phyloP scores from a whole-genome alignment of 1,284 basidiomycete species.

The Microbotryum saponariae region DNA sequence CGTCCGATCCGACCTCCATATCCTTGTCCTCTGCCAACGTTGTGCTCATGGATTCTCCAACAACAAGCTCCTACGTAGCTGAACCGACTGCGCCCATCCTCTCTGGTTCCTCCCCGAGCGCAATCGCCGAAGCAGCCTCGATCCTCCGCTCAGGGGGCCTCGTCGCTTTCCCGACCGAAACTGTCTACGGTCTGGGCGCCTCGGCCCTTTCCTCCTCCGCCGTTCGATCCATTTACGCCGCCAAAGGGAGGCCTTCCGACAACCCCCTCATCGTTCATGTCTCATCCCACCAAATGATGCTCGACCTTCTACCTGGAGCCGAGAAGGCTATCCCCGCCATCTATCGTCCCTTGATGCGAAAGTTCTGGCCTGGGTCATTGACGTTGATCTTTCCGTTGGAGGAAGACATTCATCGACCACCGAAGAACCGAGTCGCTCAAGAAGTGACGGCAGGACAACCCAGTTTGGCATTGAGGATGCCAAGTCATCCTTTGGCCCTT shows the following conservation, averaged over 20 bases:
- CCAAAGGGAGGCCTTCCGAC: slow-evolving; percentile 87
- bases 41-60: no score
- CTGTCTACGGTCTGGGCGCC: slow-evolving; percentile 94
- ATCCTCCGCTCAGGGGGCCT: slow-evolving; percentile 34
- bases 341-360: slow-evolving; percentile 64
- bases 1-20: no score
- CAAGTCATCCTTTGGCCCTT: slow-evolving; percentile 82
- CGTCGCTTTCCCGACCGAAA: slow-evolving; percentile 94
- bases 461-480: slow-evolving; percentile 89
- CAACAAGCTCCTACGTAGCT: no score
- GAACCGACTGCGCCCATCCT: no score
- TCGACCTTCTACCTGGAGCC: slow-evolving; percentile 53
- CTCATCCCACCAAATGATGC: slow-evolving; percentile 74
- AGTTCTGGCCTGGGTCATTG: slow-evolving; percentile 92
- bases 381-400: slow-evolving; percentile 79
- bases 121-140: slow-evolving; percentile 5
- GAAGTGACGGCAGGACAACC: slow-evolving; percentile 60
- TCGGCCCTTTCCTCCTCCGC: slow-evolving; percentile 64
- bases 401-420: slow-evolving; percentile 23
- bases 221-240: slow-evolving; percentile 67
- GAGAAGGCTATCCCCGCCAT: slow-evolving; percentile 53
- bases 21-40: no score
- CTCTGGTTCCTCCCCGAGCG: no score
- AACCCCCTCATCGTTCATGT: slow-evolving; percentile 98
- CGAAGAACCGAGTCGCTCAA: slow-evolving; percentile 47